Base-by-base conservation (phyloP, 345 rosid species). In the Angophora floribunda region DNA sequence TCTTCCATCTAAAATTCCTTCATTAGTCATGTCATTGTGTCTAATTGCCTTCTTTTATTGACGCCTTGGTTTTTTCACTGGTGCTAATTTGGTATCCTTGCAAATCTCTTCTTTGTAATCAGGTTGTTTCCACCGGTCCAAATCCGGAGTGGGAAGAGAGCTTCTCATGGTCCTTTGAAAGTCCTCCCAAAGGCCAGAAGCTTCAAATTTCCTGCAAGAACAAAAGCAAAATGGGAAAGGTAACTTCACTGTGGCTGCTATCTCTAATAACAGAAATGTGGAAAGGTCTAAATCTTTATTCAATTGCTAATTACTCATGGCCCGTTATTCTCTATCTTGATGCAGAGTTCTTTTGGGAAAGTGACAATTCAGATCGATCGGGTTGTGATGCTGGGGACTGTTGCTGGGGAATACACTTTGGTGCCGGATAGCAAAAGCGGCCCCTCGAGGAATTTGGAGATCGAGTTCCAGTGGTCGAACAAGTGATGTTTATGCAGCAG, bases 171-270 rank as follows among this genome's bases (percentile, higher is more conserved):
- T 91, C 98, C 86, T 98, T 97, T 90, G 99, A 98, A 90, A 97
- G 98, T 91, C 99, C 99, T 90, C 99, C 99, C 16, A 98, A 98
- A 92, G 99, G 99, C 90, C 99, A 97, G 89, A 98, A 98, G 90
- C 99, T 96, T 89, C 99, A 96, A 53, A 98, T 98, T 32, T 95
- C 99, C 50, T 98, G 99, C 96, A 98, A 97, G 92, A 98, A 96
- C 87, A 98, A 96, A 94, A 98, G 99, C 94, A 98, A 97, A 93
- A 97, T 98, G 99, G 99, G 99, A 86, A 98, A 98, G 99, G 99
- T 94, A 93, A 90, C 36, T 87, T 12, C 15, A 79, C 24, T 2
- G 51, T 47, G 24, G 36, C 85, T 47, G 14, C 70, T n/a, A 17
- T 86, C 41, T 52, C 45, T 85, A 17, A 80, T 67, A 14, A 47